phyloP scores from a whole-genome alignment of 2,329 filamentous ascomycete genomes.

The Microdochium bolleyi region DNA sequence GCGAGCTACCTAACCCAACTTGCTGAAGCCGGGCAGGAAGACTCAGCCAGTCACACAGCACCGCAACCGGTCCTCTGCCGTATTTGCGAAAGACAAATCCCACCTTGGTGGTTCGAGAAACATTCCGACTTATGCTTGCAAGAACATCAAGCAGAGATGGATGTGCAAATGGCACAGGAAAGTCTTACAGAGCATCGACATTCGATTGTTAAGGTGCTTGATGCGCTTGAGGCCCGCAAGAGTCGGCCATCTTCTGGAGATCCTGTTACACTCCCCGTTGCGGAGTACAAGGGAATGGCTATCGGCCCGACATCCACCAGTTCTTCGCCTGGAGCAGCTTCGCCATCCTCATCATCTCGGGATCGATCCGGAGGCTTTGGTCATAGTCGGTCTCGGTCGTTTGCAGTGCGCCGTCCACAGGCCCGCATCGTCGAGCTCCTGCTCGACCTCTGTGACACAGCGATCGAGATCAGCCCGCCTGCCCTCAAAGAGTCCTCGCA shows the following conservation, averaged over 20 bases:
- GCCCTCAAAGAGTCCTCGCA: slow-evolving; percentile 79
- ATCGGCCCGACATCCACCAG: slow-evolving; percentile 70
- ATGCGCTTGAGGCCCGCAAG: slow-evolving; percentile 76
- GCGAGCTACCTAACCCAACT: slow-evolving; percentile 88
- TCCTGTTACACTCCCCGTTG: slow-evolving; percentile 42
- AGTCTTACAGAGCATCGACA: slow-evolving; percentile 87
- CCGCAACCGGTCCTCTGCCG: slow-evolving; percentile 84
- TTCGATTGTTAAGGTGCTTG: slow-evolving; percentile 88
- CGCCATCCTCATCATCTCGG: slow-evolving; percentile 62
- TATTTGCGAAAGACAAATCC: slow-evolving; percentile 95
- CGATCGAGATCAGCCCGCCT: slow-evolving; percentile 88
- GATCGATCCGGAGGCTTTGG: slow-evolving; percentile 69
- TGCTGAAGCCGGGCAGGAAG: slow-evolving; percentile 73
- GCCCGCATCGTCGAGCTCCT: slow-evolving; percentile 91
- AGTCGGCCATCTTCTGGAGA: slow-evolving; percentile 55
- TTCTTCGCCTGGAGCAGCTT: slow-evolving; percentile 64
- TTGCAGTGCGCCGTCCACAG: slow-evolving; percentile 82
- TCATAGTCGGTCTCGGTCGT: slow-evolving; percentile 77
- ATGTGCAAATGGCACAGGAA: slow-evolving; percentile 93
- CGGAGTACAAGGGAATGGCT: slow-evolving; percentile 80
- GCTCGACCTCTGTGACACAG: slow-evolving; percentile 90
- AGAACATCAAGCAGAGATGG: slow-evolving; percentile 94
- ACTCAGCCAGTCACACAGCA: slow-evolving; percentile 68
- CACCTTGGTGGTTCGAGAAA: slow-evolving; percentile 99
- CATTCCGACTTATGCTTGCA: slow-evolving; percentile 94